Evolutionary conservation across 2,329 filamentous ascomycete genomes (phyloP).

Genomic region (Penicillium sp.): DNA sequence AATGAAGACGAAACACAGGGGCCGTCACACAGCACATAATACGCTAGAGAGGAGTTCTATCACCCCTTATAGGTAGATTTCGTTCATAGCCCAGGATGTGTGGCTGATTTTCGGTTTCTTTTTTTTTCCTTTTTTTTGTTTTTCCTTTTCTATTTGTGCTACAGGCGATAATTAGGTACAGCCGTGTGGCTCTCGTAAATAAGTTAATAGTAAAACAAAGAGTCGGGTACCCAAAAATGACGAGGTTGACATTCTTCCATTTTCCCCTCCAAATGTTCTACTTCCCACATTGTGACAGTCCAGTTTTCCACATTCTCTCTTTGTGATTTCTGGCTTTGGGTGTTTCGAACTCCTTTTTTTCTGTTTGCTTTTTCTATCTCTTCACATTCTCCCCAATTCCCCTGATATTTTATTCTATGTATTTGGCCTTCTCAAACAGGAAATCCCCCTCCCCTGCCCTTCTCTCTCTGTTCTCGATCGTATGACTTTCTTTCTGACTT

Average conservation of each 20-base stretch:
- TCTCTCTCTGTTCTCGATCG: not conserved
- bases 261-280: not conserved
- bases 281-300: slow-evolving; percentile 9
- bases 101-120: not conserved
- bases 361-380: not conserved
- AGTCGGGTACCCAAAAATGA: slow-evolving; percentile 10
- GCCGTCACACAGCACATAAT: not conserved
- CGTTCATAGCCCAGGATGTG: not conserved
- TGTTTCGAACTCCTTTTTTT: not conserved
- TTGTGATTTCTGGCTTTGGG: slow-evolving; percentile 1
- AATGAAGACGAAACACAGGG: slow-evolving; percentile 18
- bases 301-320: slow-evolving; percentile 6
- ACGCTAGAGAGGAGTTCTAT: not conserved
- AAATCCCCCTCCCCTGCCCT: not conserved
- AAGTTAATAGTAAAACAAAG: slow-evolving; percentile 1
- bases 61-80: not conserved
- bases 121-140: not conserved
- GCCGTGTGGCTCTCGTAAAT: not conserved
- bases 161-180: not conserved
- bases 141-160: not conserved
- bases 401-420: not conserved
- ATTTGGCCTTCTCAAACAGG: slow-evolving; percentile 5
- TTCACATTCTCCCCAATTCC: not conserved
- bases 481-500: not conserved
- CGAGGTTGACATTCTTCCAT: slow-evolving; percentile 2